Evolutionary conservation across 306 rosid genomes (phyloP).

Genomic region (Vigna unguiculata): DNA sequence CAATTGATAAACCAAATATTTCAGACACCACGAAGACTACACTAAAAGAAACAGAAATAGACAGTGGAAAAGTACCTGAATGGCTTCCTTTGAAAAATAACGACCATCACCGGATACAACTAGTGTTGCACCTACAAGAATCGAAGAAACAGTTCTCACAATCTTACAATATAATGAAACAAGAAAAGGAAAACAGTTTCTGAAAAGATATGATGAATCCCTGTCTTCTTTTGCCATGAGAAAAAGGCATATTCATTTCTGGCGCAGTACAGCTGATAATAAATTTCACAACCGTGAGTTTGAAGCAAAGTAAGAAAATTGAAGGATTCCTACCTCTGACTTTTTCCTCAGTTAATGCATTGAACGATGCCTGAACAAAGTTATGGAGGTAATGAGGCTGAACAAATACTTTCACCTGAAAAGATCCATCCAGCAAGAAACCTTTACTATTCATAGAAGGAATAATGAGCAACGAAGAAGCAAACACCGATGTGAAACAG

Average conservation of each 20-base stretch:
- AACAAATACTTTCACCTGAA: conserved; percentile 92
- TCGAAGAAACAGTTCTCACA: conserved; percentile 19
- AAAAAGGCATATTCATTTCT: background rate
- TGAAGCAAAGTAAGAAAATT: conserved; percentile 31
- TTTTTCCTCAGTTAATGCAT: conserved; percentile 80
- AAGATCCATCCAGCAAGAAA: conserved; percentile 47
- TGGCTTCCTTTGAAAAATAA: conserved; percentile 88
- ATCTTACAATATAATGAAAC: conserved; percentile 23
- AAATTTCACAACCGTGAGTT: background rate
- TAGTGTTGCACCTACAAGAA: conserved; percentile 79
- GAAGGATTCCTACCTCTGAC: conserved; percentile 68
- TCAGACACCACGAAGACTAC: conserved; percentile 12
- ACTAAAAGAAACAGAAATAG: conserved; percentile 11
- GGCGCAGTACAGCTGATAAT: conserved; percentile 1
- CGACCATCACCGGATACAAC: conserved; percentile 99
- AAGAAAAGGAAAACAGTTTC: conserved; percentile 12
- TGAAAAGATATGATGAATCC: conserved; percentile 4
- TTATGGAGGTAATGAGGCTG: conserved; percentile 89
- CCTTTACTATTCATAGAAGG: conserved; percentile 35
- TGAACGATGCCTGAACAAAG: conserved; percentile 91
- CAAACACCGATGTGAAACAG: conserved; percentile 4
- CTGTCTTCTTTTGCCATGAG: background rate
- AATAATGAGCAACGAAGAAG: conserved; percentile 4
- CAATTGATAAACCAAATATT: conserved; percentile 18
- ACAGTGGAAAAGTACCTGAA: conserved; percentile 66